These are phyloP conservation scores for Cryptococcus depauperatus DNA, from an alignment of 1,284 basidiomycete genomes.

Conservation along the genomic window DNA sequence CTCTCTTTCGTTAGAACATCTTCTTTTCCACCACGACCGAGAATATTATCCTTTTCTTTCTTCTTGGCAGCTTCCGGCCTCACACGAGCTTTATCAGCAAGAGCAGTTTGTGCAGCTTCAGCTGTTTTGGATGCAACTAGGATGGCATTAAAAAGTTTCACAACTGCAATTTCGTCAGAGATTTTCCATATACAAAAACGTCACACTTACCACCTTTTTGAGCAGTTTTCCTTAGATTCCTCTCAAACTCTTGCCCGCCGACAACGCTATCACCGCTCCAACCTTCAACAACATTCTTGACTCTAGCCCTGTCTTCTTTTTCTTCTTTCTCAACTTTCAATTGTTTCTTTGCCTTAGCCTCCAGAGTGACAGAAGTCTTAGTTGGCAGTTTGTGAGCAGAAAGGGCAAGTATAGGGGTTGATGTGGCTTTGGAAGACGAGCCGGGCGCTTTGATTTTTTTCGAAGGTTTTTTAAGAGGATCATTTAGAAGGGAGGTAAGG, in stretches of 20 bases:
- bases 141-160: slow-evolving; percentile 48
- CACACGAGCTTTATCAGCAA: slow-evolving; percentile 32
- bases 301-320: slow-evolving; percentile 38
- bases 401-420: slow-evolving; percentile 35
- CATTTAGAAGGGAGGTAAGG: slow-evolving; percentile 39
- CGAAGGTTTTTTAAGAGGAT: slow-evolving; percentile 18
- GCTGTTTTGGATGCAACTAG: slow-evolving; percentile 39
- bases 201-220: slow-evolving; percentile 45
- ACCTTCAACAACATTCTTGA: slow-evolving; percentile 41
- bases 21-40: slow-evolving; percentile 41
- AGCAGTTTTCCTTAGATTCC: slow-evolving; percentile 43
- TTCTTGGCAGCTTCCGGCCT: slow-evolving; percentile 32
- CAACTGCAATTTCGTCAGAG: slow-evolving; percentile 25
- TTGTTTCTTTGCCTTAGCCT: slow-evolving; percentile 26
- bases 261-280: slow-evolving; percentile 35
- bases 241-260: slow-evolving; percentile 44
- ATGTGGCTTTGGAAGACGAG: slow-evolving; percentile 3
- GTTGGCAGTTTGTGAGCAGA: slow-evolving; percentile 29
- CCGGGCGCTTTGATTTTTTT: slow-evolving; percentile 11
- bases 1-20: slow-evolving; percentile 44
- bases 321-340: slow-evolving; percentile 39
- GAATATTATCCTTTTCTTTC: slow-evolving; percentile 45
- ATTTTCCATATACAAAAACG: neutral
- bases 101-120: slow-evolving; percentile 24
- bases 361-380: slow-evolving; percentile 17